Evolutionary conservation across 192 early-diverging fungal species (phyloP).

Genomic region (Obelidium mucronatum): DNA sequence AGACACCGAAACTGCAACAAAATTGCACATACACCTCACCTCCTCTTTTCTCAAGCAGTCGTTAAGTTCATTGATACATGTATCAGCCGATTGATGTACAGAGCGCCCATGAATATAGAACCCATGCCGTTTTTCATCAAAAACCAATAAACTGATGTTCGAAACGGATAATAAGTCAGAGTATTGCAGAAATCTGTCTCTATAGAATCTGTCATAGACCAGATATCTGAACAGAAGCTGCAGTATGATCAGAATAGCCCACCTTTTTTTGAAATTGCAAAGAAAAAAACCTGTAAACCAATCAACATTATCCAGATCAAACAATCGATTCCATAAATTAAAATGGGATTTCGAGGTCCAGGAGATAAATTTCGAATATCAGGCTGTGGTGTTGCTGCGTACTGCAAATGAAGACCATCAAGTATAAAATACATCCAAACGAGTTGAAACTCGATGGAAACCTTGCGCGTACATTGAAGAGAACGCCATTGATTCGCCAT

Average conservation of each 20-base stretch:
- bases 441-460: conserved; percentile 48
- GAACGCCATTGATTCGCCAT: conserved; percentile 59
- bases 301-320: conserved; percentile 49
- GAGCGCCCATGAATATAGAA: conserved; percentile 64
- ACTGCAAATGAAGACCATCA: conserved; percentile 42
- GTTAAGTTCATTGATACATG: conserved; percentile 54
- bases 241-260: background rate
- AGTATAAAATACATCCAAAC: conserved; percentile 58
- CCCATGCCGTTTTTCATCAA: conserved; percentile 66
- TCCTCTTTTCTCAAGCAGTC: conserved; percentile 52
- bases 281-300: conserved; percentile 43
- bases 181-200: conserved; percentile 58
- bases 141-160: conserved; percentile 57
- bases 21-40: conserved; percentile 23
- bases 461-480: conserved; percentile 47
- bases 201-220: conserved; percentile 58
- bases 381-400: conserved; percentile 55
- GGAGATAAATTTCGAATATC: conserved; percentile 43
- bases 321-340: conserved; percentile 55
- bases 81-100: conserved; percentile 57
- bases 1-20: too few relatives aligned
- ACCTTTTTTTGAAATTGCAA: background rate
- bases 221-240: conserved; percentile 37
- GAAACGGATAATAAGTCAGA: conserved; percentile 60
- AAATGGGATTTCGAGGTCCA: conserved; percentile 47